Conservation (phyloP, 1,139 yeast species). For the Kurtzmaniella quercitrusa region DNA sequence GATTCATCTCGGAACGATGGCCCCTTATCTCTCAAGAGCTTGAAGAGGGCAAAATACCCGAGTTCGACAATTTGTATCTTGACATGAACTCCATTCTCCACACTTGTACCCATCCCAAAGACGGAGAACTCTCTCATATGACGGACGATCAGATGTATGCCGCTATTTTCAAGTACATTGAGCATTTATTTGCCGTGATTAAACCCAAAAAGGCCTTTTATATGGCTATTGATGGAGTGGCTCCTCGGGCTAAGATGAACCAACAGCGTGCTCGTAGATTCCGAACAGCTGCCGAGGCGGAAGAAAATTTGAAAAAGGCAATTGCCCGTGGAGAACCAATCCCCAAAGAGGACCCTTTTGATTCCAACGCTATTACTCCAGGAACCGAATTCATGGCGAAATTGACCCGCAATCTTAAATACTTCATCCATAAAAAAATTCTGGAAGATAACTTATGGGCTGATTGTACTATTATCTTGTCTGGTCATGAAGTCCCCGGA, state of each 20-base stretch:
- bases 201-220: conserved; percentile 83
- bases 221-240: conserved; percentile 99
- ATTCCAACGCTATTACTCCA: conserved; percentile 93
- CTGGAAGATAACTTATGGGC: conserved; percentile 93
- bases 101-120: conserved; percentile 82
- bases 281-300: conserved; percentile 93
- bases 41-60: conserved; percentile 75
- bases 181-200: conserved; percentile 83
- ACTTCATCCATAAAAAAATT: conserved; percentile 87
- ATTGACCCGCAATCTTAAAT: conserved; percentile 77
- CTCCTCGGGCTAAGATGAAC: conserved; percentile 99
- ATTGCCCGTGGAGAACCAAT: conserved; percentile 56
- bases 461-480: conserved; percentile 71
- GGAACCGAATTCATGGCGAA: conserved; percentile 98
- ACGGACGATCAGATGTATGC: conserved; percentile 91
- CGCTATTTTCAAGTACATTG: conserved; percentile 91
- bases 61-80: conserved; percentile 88
- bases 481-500: conserved; percentile 99
- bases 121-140: conserved; percentile 54
- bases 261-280: conserved; percentile 98
- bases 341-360: conserved; percentile 80
- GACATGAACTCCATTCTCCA: conserved; percentile 98
- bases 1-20: conserved; percentile 99
- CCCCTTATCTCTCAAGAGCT: conserved; percentile 88
- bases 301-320: conserved; percentile 65